Conservation (phyloP, 1,284 basidiomycete genomes). For the Coniferiporia sulphurascens region DNA sequence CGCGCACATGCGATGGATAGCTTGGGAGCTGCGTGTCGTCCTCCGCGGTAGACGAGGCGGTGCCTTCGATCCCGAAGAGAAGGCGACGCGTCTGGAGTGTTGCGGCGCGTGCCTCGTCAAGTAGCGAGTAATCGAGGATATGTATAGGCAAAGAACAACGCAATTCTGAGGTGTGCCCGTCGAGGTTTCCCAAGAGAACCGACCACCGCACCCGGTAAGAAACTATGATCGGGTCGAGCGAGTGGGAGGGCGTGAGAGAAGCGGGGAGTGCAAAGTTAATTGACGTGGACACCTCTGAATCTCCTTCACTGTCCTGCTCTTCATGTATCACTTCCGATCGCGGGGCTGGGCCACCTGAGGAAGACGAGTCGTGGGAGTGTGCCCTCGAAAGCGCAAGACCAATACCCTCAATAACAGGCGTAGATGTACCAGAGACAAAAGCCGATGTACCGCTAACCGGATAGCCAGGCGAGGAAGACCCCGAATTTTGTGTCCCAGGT, state of each 20-base stretch:
- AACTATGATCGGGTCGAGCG: conserved; percentile 59
- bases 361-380: conserved; percentile 7
- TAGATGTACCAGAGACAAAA: conserved; percentile 22
- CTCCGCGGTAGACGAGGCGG: conserved; percentile 38
- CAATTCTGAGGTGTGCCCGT: conserved; percentile 86
- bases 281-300: conserved; percentile 30
- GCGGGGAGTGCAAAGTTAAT: conserved; percentile 46
- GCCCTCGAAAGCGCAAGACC: conserved; percentile 10
- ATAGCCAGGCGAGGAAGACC: conserved; percentile 9
- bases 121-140: conserved; percentile 68
- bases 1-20: conserved; percentile 83
- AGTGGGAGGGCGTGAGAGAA: conserved; percentile 57
- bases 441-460: conserved; percentile 8
- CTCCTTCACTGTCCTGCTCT: conserved; percentile 37
- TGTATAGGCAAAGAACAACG: conserved; percentile 87
- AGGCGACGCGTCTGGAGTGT: conserved; percentile 70
- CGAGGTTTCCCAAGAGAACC: conserved; percentile 77
- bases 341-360: conserved; percentile 17
- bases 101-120: conserved; percentile 68
- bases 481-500: not conserved
- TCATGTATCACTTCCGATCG: conserved; percentile 3
- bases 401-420: conserved; percentile 10
- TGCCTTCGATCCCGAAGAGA: conserved; percentile 45
- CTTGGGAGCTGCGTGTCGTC: conserved; percentile 77
- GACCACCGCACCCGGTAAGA: conserved; percentile 73